Base-by-base conservation (phyloP, 768 basidiomycete species). In the Mycena kentingensis region DNA sequence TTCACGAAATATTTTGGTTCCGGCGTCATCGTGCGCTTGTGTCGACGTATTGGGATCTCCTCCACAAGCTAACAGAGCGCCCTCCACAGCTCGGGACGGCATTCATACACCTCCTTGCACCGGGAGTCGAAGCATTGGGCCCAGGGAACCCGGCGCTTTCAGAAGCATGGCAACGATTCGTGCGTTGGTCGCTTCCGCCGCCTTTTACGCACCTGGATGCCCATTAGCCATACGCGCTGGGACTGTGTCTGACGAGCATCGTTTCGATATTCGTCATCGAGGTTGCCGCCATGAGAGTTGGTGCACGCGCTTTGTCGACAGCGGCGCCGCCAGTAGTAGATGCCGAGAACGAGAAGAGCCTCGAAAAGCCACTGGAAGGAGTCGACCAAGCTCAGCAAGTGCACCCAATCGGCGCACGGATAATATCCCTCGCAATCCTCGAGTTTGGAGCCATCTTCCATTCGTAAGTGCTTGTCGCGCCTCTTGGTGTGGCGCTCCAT, bases 371-470 rank as follows among this genome's bases (percentile, higher is more conserved):
- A 42, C n/a, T n/a, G n/a, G n/a, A n/a, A n/a, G n/a, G n/a, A n/a
- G n/a, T n/a, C n/a, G n/a, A n/a, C n/a, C n/a, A n/a, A n/a, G n/a
- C n/a, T n/a, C n/a, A n/a, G n/a, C n/a, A 65, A 3, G 67, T 74
- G 38, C 76, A 83, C 32, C 71, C 72, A 21, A 66, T 79, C 4
- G 46, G 73, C 11, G 83, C 90, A 2, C 92, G 94, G 65, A 69
- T 93, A 31, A 77, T 97, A 39, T 93, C 93, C 12, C 77, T 98
- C 38, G 90, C 81, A 24, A 93, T 98, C 54, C 76, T 98, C 46
- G 96, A 98, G 67, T 96, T 97, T 62, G 96, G 96, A 61, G 92
- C 97, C 26, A 70, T 92, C 6, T 69, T 98, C 27, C 94, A 95
- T 64, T 90, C 87, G 85, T 81, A 48, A 41, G 61, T 31, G 7